phyloP scores from a whole-genome alignment of 192 early-diverging fungal species.

The Coemansia erecta region DNA sequence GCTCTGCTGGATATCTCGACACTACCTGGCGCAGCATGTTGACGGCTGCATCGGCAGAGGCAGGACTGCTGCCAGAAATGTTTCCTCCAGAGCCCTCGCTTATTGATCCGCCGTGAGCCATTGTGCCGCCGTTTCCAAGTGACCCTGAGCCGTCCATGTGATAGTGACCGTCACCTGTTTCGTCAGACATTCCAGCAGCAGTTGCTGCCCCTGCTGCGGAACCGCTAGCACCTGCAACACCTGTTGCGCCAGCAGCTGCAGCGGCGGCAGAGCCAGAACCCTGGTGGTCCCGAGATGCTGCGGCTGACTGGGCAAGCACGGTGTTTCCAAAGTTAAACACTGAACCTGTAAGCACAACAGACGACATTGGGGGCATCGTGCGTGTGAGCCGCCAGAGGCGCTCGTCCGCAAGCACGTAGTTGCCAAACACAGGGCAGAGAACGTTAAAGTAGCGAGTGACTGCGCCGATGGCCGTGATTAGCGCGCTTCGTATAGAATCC shows the following conservation, averaged over 20 bases:
- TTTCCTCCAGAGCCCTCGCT: background rate
- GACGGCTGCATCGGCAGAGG: constrained; percentile 6
- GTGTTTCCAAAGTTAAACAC: constrained; percentile 42
- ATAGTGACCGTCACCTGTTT: background rate
- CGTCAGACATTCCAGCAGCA: background rate
- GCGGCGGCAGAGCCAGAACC: constrained; percentile 3
- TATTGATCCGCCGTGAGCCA: background rate
- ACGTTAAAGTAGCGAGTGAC: constrained; percentile 45
- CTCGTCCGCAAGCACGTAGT: constrained; percentile 44
- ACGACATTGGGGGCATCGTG: constrained; percentile 41
- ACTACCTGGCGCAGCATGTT: constrained; percentile 27
- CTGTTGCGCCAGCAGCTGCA: background rate
- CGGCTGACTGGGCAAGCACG: constrained; percentile 5
- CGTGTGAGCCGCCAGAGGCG: constrained; percentile 44
- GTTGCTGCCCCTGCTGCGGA: background rate
- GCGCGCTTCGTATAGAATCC: constrained; percentile 31
- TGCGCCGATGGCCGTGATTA: constrained; percentile 30
- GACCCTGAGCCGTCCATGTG: background rate
- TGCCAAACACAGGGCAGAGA: constrained; percentile 42
- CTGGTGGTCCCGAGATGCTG: constrained; percentile 10
- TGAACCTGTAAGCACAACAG: constrained; percentile 35
- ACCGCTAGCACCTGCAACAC: background rate
- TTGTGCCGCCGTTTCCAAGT: background rate
- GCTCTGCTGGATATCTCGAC: constrained; percentile 26
- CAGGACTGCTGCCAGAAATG: background rate